Base-by-base conservation (phyloP, 768 basidiomycete genomes). In the Phanerodontia chrysosporium region DNA sequence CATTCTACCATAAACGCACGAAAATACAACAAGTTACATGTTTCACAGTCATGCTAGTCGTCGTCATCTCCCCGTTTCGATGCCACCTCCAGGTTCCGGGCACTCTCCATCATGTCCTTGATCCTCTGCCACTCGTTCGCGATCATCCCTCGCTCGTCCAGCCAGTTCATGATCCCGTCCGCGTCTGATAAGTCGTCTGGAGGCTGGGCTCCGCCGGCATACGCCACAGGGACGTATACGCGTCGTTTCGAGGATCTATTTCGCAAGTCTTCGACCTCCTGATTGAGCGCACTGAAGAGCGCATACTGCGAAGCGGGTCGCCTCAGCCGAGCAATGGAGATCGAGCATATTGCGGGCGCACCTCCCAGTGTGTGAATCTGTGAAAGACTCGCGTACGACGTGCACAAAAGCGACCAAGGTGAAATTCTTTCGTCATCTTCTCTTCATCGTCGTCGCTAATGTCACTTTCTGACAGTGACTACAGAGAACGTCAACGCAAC, bases 361-460 rank as follows among this genome's bases (percentile, higher is more conserved):
- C 91, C 83, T 92, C 90, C 91, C 91, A 94, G 65, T 94, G 91
- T 21, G 79, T 80, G 65, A 92, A 85, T 55, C 78, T 71, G 66
- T 93, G 91, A 64, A 82, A 94, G 18, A 85, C 82, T 53, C 70
- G 73, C 2, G 86, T 85, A 53, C 91, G 80, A 49, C 74, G 74
- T 2, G 87, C 90, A 68, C 91, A 94, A 67, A 91, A 92, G 32
- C 88, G 81, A n/a, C 91, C 91, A 3, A 93, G 77, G 64, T 85
- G 72, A 64, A 86, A 85, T 62, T 82, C 79, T 56, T 52, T 67
- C 64, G 55, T 67, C 30, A 58, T 32, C 44, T 49, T 8, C 67
- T 32, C 58, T 24, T 51, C 51, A 66, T 64, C 66, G 8, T 66
- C 65, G 25, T 64, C 66, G 53, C 66, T 51, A 13, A n/a, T 48